Conservation (phyloP, 768 basidiomycete genomes). For the Lentinula boryana region DNA sequence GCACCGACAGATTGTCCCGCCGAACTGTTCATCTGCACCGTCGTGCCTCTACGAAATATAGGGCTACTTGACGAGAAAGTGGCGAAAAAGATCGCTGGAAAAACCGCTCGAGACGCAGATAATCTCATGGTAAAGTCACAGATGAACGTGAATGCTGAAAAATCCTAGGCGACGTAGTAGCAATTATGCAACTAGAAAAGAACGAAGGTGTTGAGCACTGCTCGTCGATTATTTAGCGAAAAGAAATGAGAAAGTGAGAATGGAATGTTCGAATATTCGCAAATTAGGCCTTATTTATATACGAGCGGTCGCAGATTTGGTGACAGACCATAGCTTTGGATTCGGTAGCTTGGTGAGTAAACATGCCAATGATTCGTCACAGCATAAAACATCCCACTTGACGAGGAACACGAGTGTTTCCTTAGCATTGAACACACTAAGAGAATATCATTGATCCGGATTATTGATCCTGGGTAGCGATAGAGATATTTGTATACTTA, state of each 20-base stretch:
- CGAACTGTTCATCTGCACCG: neutral
- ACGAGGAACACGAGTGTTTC: too few species aligned
- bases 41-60: neutral
- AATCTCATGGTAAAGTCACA: neutral
- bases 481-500: too few species aligned
- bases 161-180: neutral
- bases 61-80: neutral
- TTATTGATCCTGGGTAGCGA: too few species aligned
- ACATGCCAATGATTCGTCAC: neutral
- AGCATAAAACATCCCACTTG: neutral
- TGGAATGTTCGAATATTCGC: neutral
- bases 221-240: neutral
- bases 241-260: neutral
- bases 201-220: slow-evolving; percentile 5
- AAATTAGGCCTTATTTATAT: neutral
- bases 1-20: slow-evolving; percentile 10
- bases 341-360: neutral
- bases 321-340: too few species aligned
- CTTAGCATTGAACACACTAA: too few species aligned
- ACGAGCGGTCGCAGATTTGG: neutral
- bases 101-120: neutral
- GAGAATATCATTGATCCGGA: too few species aligned
- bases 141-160: too few species aligned
- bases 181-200: neutral
- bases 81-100: neutral